Evolutionary conservation across 2,329 filamentous ascomycete species (phyloP).

Genomic region (Scytalidium sp.): DNA sequence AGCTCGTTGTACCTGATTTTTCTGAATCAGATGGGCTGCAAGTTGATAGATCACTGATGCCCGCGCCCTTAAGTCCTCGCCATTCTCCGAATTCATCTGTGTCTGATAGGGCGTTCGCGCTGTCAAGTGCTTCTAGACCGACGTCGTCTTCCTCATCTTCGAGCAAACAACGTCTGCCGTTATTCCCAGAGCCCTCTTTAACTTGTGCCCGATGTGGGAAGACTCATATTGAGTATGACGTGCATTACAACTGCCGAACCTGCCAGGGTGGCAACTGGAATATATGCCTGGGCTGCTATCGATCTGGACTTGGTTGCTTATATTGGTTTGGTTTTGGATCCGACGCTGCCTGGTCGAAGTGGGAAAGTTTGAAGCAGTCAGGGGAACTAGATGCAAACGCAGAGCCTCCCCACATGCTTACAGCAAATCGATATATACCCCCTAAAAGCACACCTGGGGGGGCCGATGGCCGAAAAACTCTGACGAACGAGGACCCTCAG

Average conservation of each 20-base stretch:
- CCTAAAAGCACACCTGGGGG: slow-evolving; percentile 48
- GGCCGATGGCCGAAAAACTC: slow-evolving; percentile 51
- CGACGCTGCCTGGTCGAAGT: slow-evolving; percentile 65
- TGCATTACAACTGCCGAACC: slow-evolving; percentile 77
- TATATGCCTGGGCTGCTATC: slow-evolving; percentile 79
- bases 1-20: slow-evolving; percentile 15
- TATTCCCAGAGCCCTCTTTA: slow-evolving; percentile 69
- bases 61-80: slow-evolving; percentile 25
- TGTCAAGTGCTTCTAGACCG: slow-evolving; percentile 26
- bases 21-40: slow-evolving; percentile 8
- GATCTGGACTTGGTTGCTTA: slow-evolving; percentile 70
- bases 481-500: slow-evolving; percentile 65
- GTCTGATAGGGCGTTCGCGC: slow-evolving; percentile 23
- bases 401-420: slow-evolving; percentile 55
- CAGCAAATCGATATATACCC: slow-evolving; percentile 52
- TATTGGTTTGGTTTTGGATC: slow-evolving; percentile 87
- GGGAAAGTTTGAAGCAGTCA: slow-evolving; percentile 49
- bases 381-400: slow-evolving; percentile 27
- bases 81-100: slow-evolving; percentile 12
- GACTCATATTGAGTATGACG: slow-evolving; percentile 74
- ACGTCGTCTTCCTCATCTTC: slow-evolving; percentile 26
- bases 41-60: slow-evolving; percentile 20
- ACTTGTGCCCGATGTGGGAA: slow-evolving; percentile 69
- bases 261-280: slow-evolving; percentile 74
- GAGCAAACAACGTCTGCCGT: slow-evolving; percentile 31